Percentiles rank a stretch among this genome's conserved stretches.
Conservation (phyloP, 768 basidiomycete genomes). For the Tulasnella sp. region DNA sequence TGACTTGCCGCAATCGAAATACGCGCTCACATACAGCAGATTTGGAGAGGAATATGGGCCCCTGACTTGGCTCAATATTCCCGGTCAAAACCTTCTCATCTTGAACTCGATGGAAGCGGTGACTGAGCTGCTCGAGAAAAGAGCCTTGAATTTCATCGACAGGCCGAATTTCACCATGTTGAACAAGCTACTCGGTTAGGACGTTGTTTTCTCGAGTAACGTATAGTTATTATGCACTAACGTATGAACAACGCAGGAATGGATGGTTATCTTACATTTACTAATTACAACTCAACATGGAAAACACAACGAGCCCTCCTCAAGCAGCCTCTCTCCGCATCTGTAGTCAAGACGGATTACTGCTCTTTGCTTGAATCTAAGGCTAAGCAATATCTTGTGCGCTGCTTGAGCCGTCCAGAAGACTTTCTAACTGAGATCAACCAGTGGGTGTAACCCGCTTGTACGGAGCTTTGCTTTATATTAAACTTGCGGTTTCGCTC, state of each 20-base stretch:
- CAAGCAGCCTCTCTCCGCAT: background rate
- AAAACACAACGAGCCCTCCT: background rate
- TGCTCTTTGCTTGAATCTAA: background rate
- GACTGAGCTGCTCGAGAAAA: slow-evolving; percentile 15
- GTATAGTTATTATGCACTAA: background rate
- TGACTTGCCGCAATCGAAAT: slow-evolving; percentile 18
- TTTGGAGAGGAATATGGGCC: slow-evolving; percentile 6
- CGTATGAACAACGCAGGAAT: background rate
- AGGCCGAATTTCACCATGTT: slow-evolving; percentile 1
- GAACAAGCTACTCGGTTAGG: background rate
- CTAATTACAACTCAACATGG: background rate
- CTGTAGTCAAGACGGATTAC: background rate
- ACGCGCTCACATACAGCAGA: background rate
- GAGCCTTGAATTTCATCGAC: slow-evolving; percentile 11
- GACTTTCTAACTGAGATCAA: background rate
- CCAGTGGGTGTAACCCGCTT: too few species aligned
- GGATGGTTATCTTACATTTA: background rate
- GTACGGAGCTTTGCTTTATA: too few species aligned
- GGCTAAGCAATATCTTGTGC: background rate
- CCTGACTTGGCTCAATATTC: background rate
- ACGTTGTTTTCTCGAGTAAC: background rate
- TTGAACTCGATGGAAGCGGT: slow-evolving; percentile 7
- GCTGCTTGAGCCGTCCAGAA: background rate
- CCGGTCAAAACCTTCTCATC: slow-evolving; percentile 4
- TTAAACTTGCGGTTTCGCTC: too few species aligned